A percentile compares a stretch with the other conserved stretches of the same genome.
Conservation (phyloP, 1,284 basidiomycete species). For the Apiotrichum veenhuisii region DNA sequence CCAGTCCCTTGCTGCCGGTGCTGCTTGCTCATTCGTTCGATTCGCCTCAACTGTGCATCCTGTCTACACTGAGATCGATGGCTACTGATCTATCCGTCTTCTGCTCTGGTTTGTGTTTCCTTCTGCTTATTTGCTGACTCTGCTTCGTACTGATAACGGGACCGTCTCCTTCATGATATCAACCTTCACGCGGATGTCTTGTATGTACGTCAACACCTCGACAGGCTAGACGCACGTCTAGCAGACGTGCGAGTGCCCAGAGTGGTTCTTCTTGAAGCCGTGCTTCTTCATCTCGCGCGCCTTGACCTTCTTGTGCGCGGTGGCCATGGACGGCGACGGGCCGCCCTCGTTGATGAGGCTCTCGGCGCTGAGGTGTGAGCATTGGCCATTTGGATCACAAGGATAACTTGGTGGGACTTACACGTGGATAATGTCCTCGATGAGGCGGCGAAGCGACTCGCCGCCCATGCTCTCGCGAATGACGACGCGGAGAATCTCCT, state of each 20-base stretch:
- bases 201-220: no score
- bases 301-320: conserved; percentile 6
- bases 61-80: no score
- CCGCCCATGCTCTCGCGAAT: conserved; percentile 61
- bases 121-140: no score
- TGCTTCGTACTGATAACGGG: no score
- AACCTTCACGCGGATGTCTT: no score
- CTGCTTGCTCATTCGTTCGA: no score
- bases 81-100: no score
- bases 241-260: background rate
- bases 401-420: no score
- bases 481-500: conserved; percentile 82
- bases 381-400: background rate
- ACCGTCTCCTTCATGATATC: no score
- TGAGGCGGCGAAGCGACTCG: conserved; percentile 38
- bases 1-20: no score
- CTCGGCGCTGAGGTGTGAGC: conserved; percentile 27
- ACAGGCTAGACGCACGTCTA: background rate
- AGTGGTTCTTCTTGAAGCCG: conserved; percentile 1
- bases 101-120: no score
- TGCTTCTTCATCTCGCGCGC: background rate
- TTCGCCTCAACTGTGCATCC: no score
- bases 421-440: conserved; percentile 37
- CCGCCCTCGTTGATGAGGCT: conserved; percentile 29
- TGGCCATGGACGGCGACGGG: conserved; percentile 30